phyloP scores from a whole-genome alignment of 2,329 filamentous ascomycete species.

The Neophaeococcomyces aloes region DNA sequence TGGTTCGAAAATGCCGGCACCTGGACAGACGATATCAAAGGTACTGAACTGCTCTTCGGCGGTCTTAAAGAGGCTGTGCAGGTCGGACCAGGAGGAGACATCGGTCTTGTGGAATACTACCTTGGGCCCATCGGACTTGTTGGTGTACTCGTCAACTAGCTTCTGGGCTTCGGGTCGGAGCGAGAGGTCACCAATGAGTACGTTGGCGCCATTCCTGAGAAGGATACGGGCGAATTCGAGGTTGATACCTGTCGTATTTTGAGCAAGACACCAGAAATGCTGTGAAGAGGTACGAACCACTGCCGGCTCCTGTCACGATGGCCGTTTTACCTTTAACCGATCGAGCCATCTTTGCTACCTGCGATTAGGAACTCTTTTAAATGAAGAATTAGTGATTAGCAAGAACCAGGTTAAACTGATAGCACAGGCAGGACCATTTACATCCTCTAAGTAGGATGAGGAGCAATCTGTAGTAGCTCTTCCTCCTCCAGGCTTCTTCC shows the following conservation, averaged over 20 bases:
- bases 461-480: too few relatives aligned
- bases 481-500: too few relatives aligned
- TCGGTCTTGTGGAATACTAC: conserved; percentile 35
- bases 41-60: conserved; percentile 39
- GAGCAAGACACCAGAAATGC: neutral
- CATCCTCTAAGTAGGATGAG: too few relatives aligned
- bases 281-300: conserved; percentile 30
- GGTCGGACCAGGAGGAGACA: conserved; percentile 39
- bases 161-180: conserved; percentile 34
- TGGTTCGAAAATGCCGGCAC: conserved; percentile 33
- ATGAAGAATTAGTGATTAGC: neutral
- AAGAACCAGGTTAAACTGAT: too few relatives aligned
- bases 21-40: conserved; percentile 37
- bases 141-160: conserved; percentile 28
- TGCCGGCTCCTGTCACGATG: conserved; percentile 46
- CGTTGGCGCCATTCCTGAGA: conserved; percentile 37
- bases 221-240: conserved; percentile 35
- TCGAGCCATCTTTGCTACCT: conserved; percentile 13
- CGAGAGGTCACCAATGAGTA: conserved; percentile 32
- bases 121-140: conserved; percentile 16
- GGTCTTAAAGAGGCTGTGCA: conserved; percentile 38
- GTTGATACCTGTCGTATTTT: conserved; percentile 32
- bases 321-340: conserved; percentile 28
- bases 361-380: neutral
- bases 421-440: too few relatives aligned